Evolutionary conservation across 768 basidiomycete genomes (phyloP), one percentile per base, ranked within the genome.

Genomic region (Phaeotremella skinneri): DNA sequence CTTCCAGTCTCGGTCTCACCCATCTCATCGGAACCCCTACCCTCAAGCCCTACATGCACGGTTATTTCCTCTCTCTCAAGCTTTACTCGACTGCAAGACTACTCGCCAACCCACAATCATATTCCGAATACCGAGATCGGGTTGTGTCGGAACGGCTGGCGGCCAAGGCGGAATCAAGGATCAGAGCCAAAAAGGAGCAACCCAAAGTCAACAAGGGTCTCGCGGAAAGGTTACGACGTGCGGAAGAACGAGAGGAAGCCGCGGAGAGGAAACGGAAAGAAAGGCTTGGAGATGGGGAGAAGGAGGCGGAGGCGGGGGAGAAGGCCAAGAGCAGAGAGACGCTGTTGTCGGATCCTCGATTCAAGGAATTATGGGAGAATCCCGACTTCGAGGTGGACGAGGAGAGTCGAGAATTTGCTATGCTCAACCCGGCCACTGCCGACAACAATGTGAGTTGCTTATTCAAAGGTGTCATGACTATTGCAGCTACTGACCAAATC

Each of bases 21-120:
- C 91, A 94, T 75, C 89, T 99, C 68, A 80, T 96, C 64, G 96
- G 96, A 51, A 94, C 93, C 4, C 86, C 91, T 21, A 85, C 89
- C 17, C 89, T 98, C 81, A 94, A 94, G 78, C 96, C 96, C 3
- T 99, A 98, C 79, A 97, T 99, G 94, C 96, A 99, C 78, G 96
- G 96, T 42, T 98, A 93, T 84, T 98, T 99, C 81, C 78, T 97
- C 62, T 90, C 92, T 3, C 85, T 98, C 78, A 90, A 91, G 70
- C 84, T 98, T 4, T 98, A 98, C 80, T 90, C 93, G 68, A 88
- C 93, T 51, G 96, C 96, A 1, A 87, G 93, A 30, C 83, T 94
- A 63, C 92, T 98, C 66, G 87, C 91, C 56, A 97, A 98, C 79
- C 96, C 96, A 1, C 93, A 91, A 74, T 91, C 87, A 9, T 97